Evolutionary conservation across 2,329 filamentous ascomycete genomes (phyloP).

Genomic region (Iodosphaeria phyllophila): DNA sequence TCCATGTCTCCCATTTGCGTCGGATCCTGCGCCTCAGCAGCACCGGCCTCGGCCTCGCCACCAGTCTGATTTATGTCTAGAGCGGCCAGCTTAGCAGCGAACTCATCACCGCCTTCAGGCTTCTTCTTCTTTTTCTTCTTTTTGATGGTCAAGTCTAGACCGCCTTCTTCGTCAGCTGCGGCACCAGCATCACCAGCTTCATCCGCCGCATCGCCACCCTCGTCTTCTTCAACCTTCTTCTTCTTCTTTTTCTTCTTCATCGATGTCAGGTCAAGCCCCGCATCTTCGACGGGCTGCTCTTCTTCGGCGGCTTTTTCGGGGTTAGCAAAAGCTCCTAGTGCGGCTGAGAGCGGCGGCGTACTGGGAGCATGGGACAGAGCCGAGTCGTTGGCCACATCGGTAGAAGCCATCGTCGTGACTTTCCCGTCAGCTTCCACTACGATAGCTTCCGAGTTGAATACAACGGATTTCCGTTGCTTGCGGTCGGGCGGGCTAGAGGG

Average conservation of each 20-base stretch:
- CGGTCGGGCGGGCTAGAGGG: constrained; percentile 24
- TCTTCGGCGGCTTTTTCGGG: constrained; percentile 20
- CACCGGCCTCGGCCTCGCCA: constrained; percentile 21
- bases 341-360: constrained; percentile 40
- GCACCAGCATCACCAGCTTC: constrained; percentile 30
- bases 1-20: constrained; percentile 59
- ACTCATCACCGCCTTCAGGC: constrained; percentile 27
- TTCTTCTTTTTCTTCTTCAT: constrained; percentile 63
- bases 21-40: constrained; percentile 18
- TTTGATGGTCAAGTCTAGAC: constrained; percentile 51
- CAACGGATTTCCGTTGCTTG: constrained; percentile 81
- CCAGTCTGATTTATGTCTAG: constrained; percentile 45
- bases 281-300: constrained; percentile 22
- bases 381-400: constrained; percentile 60
- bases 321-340: constrained; percentile 36
- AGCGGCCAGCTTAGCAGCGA: constrained; percentile 41
- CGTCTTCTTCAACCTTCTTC: constrained; percentile 34
- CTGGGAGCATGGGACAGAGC: constrained; percentile 61
- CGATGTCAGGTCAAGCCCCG: constrained; percentile 49
- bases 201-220: constrained; percentile 26
- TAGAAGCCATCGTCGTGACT: constrained; percentile 57
- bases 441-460: constrained; percentile 74
- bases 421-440: constrained; percentile 82
- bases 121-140: constrained; percentile 48
- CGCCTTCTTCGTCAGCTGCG: constrained; percentile 43